Conservation (phyloP, 139 green algal genomes). For the Tetradesmus lagerheimii region DNA sequence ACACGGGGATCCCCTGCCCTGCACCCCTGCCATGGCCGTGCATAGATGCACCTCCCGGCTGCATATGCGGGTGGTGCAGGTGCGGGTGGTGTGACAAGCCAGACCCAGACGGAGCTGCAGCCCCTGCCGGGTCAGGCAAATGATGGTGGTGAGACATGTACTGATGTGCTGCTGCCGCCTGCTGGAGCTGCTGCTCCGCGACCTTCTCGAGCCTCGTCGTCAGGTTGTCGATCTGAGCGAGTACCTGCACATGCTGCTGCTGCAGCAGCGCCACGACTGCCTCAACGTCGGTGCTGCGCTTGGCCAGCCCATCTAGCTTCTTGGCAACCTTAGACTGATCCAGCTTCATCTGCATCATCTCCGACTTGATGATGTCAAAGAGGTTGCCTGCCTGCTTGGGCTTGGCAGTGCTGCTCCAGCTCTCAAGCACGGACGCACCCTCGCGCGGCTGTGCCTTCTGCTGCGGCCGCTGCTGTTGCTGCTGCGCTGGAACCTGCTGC, state of each 20-base stretch:
- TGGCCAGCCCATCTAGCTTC: constrained; percentile 22
- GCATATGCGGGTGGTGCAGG: background rate
- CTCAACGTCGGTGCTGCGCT: constrained; percentile 18
- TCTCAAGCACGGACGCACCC: constrained; percentile 1
- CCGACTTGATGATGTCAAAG: constrained; percentile 50
- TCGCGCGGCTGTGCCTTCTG: constrained; percentile 20
- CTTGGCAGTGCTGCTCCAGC: constrained; percentile 21
- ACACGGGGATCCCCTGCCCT: background rate
- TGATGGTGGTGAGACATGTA: background rate
- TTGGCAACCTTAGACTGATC: constrained; percentile 38
- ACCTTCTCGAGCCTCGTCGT: constrained; percentile 1
- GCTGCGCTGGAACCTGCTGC: constrained; percentile 7
- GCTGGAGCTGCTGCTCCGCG: background rate
- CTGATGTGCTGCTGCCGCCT: constrained; percentile 3
- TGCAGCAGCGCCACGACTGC: constrained; percentile 1
- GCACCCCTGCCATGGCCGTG: background rate
- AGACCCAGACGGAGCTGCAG: background rate
- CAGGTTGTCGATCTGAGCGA: constrained; percentile 39
- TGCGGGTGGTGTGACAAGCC: background rate
- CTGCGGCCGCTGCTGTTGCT: constrained; percentile 17
- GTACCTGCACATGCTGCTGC: constrained; percentile 13
- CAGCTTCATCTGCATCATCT: constrained; percentile 48
- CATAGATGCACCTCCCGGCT: background rate
- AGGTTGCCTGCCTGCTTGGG: constrained; percentile 51
- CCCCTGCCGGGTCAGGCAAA: background rate